Percentiles rank a stretch among this genome's conserved stretches.
These are phyloP conservation scores for Petunia secreta DNA, from an alignment of 257 asterid species.

Conservation along the genomic window DNA sequence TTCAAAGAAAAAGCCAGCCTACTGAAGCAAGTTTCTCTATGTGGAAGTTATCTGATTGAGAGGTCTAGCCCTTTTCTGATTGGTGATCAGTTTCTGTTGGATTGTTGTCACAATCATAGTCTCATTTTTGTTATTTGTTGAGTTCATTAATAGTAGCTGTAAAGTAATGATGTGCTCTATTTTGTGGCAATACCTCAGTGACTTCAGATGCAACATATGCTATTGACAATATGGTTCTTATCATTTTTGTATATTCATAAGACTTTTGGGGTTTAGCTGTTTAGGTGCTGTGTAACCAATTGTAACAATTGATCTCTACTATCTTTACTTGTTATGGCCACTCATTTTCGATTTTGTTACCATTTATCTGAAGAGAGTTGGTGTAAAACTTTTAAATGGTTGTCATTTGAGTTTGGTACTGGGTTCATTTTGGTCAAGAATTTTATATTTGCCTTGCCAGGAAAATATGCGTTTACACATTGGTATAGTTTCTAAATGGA, in stretches of 20 bases:
- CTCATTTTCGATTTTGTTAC: background rate
- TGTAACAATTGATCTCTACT: background rate
- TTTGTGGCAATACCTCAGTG: conserved; percentile 1
- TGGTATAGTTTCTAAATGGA: background rate
- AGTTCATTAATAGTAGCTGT: background rate
- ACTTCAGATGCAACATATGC: background rate
- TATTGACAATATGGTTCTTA: background rate
- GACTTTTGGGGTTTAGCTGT: background rate
- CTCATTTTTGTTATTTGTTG: background rate
- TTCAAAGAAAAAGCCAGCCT: conserved; percentile 9
- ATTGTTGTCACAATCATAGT: background rate
- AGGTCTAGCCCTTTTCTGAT: conserved; percentile 1
- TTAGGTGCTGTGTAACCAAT: background rate
- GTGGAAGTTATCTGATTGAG: conserved; percentile 15
- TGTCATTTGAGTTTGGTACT: background rate
- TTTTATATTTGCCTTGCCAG: background rate
- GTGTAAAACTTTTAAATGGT: background rate
- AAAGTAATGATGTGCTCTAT: background rate
- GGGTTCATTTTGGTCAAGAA: background rate
- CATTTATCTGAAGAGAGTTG: background rate
- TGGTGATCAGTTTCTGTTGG: conserved; percentile 15
- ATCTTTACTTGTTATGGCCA: background rate
- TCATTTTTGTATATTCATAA: background rate
- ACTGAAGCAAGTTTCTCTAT: background rate
- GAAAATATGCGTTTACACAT: background rate